A percentile compares a stretch with the other conserved stretches of the same genome.
phyloP scores from a whole-genome alignment of 192 early-diverging fungal genomes.

The Coemansia sp. region DNA sequence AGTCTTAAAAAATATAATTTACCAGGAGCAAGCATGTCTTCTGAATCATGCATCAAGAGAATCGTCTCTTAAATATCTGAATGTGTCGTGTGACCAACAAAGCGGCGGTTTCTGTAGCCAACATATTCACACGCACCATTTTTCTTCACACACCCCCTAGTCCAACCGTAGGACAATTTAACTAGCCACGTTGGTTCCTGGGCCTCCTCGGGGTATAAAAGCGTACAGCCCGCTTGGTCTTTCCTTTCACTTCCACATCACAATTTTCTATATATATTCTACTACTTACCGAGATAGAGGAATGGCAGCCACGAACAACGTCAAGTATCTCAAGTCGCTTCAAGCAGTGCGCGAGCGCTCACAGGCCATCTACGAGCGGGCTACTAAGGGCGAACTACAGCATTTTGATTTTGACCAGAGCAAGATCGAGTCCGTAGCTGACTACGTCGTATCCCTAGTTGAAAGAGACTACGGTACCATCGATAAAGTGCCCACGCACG shows the following conservation, averaged over 20 bases:
- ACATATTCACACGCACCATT: not conserved
- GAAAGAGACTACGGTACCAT: slow-evolving; percentile 70
- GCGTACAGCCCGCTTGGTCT: not conserved
- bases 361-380: slow-evolving; percentile 63
- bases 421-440: slow-evolving; percentile 68
- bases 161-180: not conserved
- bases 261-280: not conserved
- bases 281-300: not conserved
- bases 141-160: not conserved
- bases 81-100: not conserved
- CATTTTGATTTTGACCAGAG: slow-evolving; percentile 74
- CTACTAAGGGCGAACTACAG: slow-evolving; percentile 58
- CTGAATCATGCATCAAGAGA: not conserved
- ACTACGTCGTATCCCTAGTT: slow-evolving; percentile 68
- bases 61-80: not conserved
- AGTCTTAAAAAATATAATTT: not conserved
- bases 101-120: slow-evolving; percentile 6
- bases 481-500: slow-evolving; percentile 79
- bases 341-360: slow-evolving; percentile 76
- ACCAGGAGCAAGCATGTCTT: not conserved
- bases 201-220: not conserved
- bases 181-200: not conserved
- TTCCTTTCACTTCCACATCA: not conserved
- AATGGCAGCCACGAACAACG: slow-evolving; percentile 24
- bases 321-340: slow-evolving; percentile 67